phyloP scores from a whole-genome alignment of 192 early-diverging fungal species.

The Umbelopsis ramanniana region DNA sequence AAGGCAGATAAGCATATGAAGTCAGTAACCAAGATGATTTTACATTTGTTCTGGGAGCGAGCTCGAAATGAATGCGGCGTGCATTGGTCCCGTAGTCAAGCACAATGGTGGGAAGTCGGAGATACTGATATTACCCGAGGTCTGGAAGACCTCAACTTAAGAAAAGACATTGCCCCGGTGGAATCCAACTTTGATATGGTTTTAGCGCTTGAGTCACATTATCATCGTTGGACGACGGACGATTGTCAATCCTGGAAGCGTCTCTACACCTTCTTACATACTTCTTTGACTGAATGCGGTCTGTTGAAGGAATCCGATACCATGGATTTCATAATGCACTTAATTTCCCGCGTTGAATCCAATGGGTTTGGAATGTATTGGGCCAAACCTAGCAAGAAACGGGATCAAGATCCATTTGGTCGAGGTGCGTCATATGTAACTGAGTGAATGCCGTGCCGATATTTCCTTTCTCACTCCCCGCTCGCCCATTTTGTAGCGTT shows the following conservation, averaged over 20 bases:
- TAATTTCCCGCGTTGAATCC: conserved; percentile 64
- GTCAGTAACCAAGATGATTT: conserved; percentile 62
- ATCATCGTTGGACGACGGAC: conserved; percentile 60
- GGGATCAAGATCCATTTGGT: conserved; percentile 34
- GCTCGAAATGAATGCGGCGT: conserved; percentile 20
- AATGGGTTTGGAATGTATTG: conserved; percentile 75
- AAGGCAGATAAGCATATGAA: conserved; percentile 66
- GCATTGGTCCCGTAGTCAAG: conserved; percentile 7
- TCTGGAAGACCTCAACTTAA: background rate
- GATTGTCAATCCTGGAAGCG: conserved; percentile 62
- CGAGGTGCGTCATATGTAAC: conserved; percentile 37
- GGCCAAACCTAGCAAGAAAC: conserved; percentile 32
- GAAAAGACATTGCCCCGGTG: conserved; percentile 30
- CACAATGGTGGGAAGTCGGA: conserved; percentile 5
- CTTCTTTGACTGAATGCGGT: conserved; percentile 47
- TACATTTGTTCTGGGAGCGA: conserved; percentile 51
- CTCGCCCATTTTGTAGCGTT: conserved; percentile 48
- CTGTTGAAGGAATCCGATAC: conserved; percentile 41
- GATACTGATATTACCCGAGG: conserved; percentile 5
- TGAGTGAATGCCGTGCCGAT: background rate
- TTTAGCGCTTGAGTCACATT: conserved; percentile 61
- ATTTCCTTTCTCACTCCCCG: background rate
- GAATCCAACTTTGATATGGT: conserved; percentile 48
- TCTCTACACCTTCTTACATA: conserved; percentile 47
- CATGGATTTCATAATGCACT: conserved; percentile 52